phyloP scores from a whole-genome alignment of 1,284 basidiomycete genomes.

The Ceratobasidium sp. region DNA sequence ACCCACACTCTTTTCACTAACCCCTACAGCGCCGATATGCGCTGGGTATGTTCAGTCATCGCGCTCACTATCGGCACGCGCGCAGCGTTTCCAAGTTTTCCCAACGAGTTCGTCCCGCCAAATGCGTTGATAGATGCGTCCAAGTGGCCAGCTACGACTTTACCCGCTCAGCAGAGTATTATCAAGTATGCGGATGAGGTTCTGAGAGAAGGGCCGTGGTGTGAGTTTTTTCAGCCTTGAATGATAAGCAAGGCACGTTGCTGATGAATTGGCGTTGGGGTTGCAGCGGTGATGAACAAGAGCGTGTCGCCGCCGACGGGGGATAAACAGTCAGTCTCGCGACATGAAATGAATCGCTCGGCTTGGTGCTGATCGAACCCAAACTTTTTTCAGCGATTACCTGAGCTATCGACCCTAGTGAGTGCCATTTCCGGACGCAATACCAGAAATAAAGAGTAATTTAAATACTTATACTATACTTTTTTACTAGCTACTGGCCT shows the following conservation, averaged over 20 bases:
- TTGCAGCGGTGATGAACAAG: conserved; percentile 50
- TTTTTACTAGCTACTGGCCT: conserved; percentile 43
- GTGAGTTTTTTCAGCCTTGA: conserved; percentile 55
- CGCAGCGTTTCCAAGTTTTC: conserved; percentile 56
- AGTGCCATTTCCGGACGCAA: not conserved
- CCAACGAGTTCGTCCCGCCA: conserved; percentile 67
- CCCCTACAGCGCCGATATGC: conserved; percentile 7
- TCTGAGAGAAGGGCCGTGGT: conserved; percentile 64
- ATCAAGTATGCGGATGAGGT: conserved; percentile 60
- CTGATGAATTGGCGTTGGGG: not conserved
- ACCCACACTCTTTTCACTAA: conserved; percentile 7
- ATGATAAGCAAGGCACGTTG: not conserved
- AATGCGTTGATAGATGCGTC: conserved; percentile 58
- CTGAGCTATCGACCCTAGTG: conserved; percentile 49
- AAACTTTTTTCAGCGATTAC: conserved; percentile 45
- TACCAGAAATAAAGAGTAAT: not conserved
- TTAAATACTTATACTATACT: not conserved
- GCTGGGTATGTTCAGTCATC: conserved; percentile 10
- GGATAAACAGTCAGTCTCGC: conserved; percentile 47
- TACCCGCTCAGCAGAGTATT: conserved; percentile 59
- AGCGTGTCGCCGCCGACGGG: conserved; percentile 53
- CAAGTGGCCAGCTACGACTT: conserved; percentile 55
- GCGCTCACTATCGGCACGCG: conserved; percentile 1
- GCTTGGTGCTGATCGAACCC: not conserved
- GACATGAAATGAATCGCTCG: not conserved